These are phyloP conservation scores for Rhipidocladum racemiflorum DNA, from an alignment of 176 grass and related monocot genomes.

Conservation along the genomic window DNA sequence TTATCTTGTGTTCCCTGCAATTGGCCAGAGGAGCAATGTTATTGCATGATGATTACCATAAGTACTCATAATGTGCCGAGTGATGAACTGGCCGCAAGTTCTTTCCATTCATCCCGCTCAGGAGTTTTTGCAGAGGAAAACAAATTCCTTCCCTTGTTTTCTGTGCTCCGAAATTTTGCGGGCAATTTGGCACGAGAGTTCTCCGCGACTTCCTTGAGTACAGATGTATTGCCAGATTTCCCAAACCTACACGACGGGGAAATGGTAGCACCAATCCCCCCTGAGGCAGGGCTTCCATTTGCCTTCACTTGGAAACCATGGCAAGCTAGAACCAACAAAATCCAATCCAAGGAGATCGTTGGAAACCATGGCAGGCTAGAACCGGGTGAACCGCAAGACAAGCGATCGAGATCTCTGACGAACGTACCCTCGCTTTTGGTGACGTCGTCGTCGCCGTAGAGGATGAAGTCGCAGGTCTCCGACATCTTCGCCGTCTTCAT, in stretches of 20 bases:
- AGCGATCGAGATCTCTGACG: background rate
- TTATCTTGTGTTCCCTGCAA: slow-evolving; percentile 43
- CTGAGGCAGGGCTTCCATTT: slow-evolving; percentile 29
- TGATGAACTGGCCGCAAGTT: slow-evolving; percentile 26
- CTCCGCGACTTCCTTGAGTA: slow-evolving; percentile 17
- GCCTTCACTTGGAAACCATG: slow-evolving; percentile 44
- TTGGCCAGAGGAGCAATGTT: slow-evolving; percentile 29
- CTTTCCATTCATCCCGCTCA: slow-evolving; percentile 30
- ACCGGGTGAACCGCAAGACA: background rate
- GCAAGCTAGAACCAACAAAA: too few relatives aligned
- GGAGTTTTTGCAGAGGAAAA: slow-evolving; percentile 46
- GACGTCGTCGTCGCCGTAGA: background rate
- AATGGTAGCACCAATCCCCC: background rate
- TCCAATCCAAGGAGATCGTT: background rate
- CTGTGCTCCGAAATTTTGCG: slow-evolving; percentile 16
- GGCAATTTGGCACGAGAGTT: slow-evolving; percentile 40
- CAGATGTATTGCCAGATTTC: slow-evolving; percentile 31
- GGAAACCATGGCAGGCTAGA: background rate
- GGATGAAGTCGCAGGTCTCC: slow-evolving; percentile 35
- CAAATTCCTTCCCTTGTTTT: slow-evolving; percentile 52
- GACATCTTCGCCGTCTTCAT: slow-evolving; percentile 50
- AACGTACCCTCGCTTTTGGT: slow-evolving; percentile 14
- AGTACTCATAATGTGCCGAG: background rate
- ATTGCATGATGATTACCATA: background rate
- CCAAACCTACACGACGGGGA: slow-evolving; percentile 19